Base-by-base conservation (phyloP, 2,329 filamentous ascomycete genomes). In the Diplodia seriata region DNA sequence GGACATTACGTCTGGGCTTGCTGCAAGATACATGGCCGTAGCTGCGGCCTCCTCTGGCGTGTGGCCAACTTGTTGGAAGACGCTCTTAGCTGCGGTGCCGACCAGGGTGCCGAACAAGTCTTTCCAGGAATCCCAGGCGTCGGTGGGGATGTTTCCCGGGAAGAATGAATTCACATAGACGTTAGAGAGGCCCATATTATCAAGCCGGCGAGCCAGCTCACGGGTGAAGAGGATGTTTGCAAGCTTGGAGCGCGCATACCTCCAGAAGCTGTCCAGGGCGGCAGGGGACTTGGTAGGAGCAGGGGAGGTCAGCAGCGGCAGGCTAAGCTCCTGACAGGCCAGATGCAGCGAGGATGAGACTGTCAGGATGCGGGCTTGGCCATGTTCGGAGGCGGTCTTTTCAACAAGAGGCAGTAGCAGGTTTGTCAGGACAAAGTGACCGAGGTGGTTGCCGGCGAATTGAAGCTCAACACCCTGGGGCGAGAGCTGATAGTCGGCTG, bases 101-200 rank as follows among this genome's bases (percentile, higher is more conserved):
- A 71, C 18, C 20, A 71, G 12, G 6, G 43, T 36, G 9, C 76
- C 75, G 62, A 77, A 70, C 49, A 74, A 71, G 49, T 71, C 54
- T 62, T 72, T 72, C 76, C 76, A 78, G 4, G 66, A 67, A 47
- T 72, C 70, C 74, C 74, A 75, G 53, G 76, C 76, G 26, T 74
- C 71, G 38, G 76, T 78, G 20, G 75, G 72, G 38, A 77, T 73
- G 38, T 77, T 78, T 2, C 76, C 77, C 1, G 77, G 76, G 61
- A 74, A 76, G 68, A 73, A 77, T 11, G 70, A 67, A 64, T 79
- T 77, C 11, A 73, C 76, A 61, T 74, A 78, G 20, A 78, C 73
- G 15, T 71, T 68, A 6, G 69, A 68, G n/a, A 73, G 70, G 18
- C 69, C 68, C 49, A 67, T 69, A 26, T 70, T 69, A 14, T 69